phyloP scores from a whole-genome alignment of 139 green algal genomes.

The Auxenochlorella pyrenoidosa region DNA sequence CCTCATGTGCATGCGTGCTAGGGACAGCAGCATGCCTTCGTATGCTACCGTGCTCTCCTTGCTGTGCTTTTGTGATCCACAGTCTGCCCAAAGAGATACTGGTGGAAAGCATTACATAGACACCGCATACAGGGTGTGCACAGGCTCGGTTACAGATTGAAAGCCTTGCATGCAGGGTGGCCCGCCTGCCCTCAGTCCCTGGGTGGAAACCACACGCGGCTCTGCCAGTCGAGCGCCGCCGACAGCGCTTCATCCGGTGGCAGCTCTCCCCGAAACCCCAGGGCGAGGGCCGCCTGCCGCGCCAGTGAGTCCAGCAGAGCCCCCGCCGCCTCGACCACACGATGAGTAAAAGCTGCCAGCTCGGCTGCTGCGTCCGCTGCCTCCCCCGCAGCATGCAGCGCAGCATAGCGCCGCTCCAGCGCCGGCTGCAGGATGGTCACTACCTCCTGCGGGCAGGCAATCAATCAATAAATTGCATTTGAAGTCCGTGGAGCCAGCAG shows the following conservation, averaged over 20 bases:
- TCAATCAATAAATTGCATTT: too few relatives aligned
- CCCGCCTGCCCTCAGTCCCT: too few relatives aligned
- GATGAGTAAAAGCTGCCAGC: not conserved
- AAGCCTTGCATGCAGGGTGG: too few relatives aligned
- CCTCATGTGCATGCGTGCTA: too few relatives aligned
- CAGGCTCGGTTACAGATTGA: too few relatives aligned
- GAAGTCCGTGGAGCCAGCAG: too few relatives aligned
- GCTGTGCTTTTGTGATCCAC: too few relatives aligned
- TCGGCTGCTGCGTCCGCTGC: not conserved
- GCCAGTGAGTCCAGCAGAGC: slow-evolving; percentile 3
- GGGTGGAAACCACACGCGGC: not conserved
- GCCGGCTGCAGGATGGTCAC: not conserved
- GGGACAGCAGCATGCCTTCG: too few relatives aligned
- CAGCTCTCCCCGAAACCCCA: not conserved
- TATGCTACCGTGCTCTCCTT: too few relatives aligned
- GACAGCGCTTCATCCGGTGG: not conserved
- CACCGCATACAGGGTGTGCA: too few relatives aligned
- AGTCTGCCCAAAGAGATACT: too few relatives aligned
- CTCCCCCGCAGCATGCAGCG: not conserved
- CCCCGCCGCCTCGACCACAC: not conserved
- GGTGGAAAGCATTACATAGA: too few relatives aligned
- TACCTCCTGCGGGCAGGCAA: not conserved
- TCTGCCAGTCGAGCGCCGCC: not conserved
- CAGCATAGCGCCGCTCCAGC: not conserved
- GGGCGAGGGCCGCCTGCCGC: not conserved